Conservation (phyloP, 1,139 yeast genomes). For the Debaryomycetaceae sp. region DNA sequence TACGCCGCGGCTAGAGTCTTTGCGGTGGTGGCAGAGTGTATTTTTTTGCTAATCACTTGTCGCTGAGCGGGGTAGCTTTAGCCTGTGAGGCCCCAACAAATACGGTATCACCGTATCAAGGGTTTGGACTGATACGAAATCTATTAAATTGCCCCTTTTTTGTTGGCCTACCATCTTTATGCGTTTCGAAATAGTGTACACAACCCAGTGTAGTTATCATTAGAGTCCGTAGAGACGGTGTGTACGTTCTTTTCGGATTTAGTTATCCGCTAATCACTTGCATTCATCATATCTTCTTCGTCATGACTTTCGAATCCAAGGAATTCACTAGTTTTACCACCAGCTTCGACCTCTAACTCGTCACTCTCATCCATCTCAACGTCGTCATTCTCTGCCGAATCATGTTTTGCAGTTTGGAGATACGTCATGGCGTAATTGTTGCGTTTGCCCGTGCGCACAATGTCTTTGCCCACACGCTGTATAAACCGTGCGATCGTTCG, state of each 20-base stretch:
- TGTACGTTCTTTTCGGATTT: constrained; percentile 6
- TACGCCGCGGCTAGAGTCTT: too few species aligned
- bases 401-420: constrained; percentile 15
- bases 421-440: constrained; percentile 45
- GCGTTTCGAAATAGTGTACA: too few species aligned
- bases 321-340: too few species aligned
- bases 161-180: too few species aligned
- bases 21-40: too few species aligned
- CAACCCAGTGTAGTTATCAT: background rate
- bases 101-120: too few species aligned
- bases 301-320: too few species aligned
- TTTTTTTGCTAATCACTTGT: too few species aligned
- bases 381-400: constrained; percentile 7
- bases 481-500: constrained; percentile 70
- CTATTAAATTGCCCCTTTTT: too few species aligned
- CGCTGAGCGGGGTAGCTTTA: too few species aligned
- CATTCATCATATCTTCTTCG: constrained; percentile 6
- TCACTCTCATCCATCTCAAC: constrained; percentile 9
- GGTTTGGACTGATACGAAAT: too few species aligned
- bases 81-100: too few species aligned
- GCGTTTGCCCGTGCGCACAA: constrained; percentile 42
- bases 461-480: constrained; percentile 64
- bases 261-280: constrained; percentile 1
- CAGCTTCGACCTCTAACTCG: constrained; percentile 10
- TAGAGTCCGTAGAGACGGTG: constrained; percentile 2